Evolutionary conservation across 139 green algal species (phyloP).

Genomic region (Tetradesmus lagerheimii): DNA sequence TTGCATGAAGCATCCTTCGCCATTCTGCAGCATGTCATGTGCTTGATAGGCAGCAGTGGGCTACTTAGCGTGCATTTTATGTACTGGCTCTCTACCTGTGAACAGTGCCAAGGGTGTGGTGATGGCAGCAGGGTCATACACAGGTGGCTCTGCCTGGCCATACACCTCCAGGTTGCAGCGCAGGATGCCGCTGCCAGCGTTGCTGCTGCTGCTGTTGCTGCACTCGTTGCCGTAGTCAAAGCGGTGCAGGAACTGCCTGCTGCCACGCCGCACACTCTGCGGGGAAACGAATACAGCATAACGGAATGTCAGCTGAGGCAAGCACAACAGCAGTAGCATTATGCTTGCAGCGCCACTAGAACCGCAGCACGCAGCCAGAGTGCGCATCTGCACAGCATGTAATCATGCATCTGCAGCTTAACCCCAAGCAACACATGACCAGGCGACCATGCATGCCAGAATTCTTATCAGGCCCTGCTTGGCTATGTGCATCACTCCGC

Average conservation of each 20-base stretch:
- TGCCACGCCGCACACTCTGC: not conserved
- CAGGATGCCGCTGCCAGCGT: not conserved
- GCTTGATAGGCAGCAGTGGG: not conserved
- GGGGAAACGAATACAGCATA: too few species aligned
- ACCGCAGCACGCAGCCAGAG: too few species aligned
- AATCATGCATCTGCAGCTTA: too few species aligned
- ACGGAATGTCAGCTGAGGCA: not conserved
- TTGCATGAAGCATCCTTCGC: too few species aligned
- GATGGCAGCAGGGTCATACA: constrained; percentile 44
- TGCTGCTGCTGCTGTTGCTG: not conserved
- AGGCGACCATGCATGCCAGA: too few species aligned
- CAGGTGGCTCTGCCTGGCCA: constrained; percentile 5
- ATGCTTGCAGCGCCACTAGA: too few species aligned
- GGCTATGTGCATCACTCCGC: too few species aligned
- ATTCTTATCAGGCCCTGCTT: too few species aligned
- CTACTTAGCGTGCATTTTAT: not conserved
- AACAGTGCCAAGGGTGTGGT: constrained; percentile 68
- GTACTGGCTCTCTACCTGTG: constrained; percentile 28
- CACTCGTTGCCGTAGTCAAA: constrained; percentile 55
- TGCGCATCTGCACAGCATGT: too few species aligned
- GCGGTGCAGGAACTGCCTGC: not conserved
- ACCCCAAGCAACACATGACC: too few species aligned
- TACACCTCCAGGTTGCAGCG: constrained; percentile 56
- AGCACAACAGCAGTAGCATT: not conserved
- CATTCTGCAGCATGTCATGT: too few species aligned